Evolutionary conservation across 2,329 filamentous ascomycete genomes (phyloP).

Genomic region (Teratosphaeria gauchensis): DNA sequence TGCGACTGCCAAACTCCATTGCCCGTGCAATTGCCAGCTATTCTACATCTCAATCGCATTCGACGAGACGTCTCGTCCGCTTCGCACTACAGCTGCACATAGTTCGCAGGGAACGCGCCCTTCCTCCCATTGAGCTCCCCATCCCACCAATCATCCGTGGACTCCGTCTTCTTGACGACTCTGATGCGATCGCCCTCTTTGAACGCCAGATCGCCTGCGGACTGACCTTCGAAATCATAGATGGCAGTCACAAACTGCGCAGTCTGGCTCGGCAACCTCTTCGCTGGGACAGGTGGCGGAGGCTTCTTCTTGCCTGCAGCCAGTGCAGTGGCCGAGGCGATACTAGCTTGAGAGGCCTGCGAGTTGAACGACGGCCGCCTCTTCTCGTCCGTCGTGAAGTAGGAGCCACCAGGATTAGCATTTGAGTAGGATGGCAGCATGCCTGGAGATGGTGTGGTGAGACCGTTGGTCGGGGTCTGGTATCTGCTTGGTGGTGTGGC

Average conservation of each 20-base stretch:
- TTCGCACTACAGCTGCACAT: slow-evolving; percentile 32
- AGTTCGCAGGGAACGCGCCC: slow-evolving; percentile 77
- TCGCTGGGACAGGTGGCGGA: slow-evolving; percentile 60
- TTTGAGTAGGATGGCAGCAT: background rate
- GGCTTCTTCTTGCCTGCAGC: slow-evolving; percentile 59
- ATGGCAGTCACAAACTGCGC: slow-evolving; percentile 48
- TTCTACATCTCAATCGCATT: background rate
- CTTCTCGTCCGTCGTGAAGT: slow-evolving; percentile 1
- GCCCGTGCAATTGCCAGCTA: background rate
- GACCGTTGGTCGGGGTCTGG: slow-evolving; percentile 17
- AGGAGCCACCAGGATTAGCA: slow-evolving; percentile 9
- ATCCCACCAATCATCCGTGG: slow-evolving; percentile 80
- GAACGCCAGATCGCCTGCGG: slow-evolving; percentile 62
- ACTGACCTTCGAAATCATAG: slow-evolving; percentile 65
- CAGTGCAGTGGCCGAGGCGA: slow-evolving; percentile 23
- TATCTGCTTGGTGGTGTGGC: slow-evolving; percentile 26
- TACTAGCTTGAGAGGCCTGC: slow-evolving; percentile 12
- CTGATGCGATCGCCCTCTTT: slow-evolving; percentile 67
- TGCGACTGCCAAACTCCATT: too few species aligned
- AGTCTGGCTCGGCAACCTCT: slow-evolving; percentile 38
- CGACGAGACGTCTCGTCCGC: too few species aligned
- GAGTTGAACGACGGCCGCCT: background rate
- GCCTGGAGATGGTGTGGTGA: background rate
- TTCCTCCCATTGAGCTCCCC: slow-evolving; percentile 60
- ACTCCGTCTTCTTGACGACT: slow-evolving; percentile 68